Evolutionary conservation across 805 yeast genomes (phyloP), one percentile per base, ranked within the genome.

Genomic region (Yamadazyma sp.): DNA sequence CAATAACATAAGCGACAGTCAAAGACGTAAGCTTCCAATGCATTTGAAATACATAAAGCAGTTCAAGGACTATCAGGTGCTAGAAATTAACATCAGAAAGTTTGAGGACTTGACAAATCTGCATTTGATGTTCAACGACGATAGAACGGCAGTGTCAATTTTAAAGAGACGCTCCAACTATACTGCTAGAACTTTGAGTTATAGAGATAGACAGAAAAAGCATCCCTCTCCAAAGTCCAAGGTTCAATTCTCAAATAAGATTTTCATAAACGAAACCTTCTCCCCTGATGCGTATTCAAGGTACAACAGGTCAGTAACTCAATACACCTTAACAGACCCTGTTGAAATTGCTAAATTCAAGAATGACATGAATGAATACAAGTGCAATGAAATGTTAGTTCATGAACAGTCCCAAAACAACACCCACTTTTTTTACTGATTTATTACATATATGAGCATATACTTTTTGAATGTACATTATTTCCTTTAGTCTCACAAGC

Each of bases 361-460:
- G 55, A 60, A 64, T 26, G 91, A 84, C 53, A 57, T 84, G 49
- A 84, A 84, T 51, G 62, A 67, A 17, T 83, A 63, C 60, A 84
- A 84, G 54, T 70, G 75, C 44, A 64, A 62, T 38, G 82, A 77
- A 39, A 84, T 84, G 95, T 57, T 65, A 25, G 84, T 84, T 23
- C 88, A 84, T 55, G 80, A 75, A 40, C 61, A 66, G 24, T 78
- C 86, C 25, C 71, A 68, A 38, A 57, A 62, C 20, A 74, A 78
- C 54, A 84, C 91, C 6, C 91, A 84, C 51, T 80, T 74, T 55
- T 82, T 81, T 53, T 71, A 67, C 45, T 70, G 63, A 36, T 52
- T 3, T 22, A 32, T 22, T 30, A 15, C 14, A 31, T 29, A 18
- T n/a, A 39, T 26, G 24, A 22, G 25, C 24, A 30, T 30, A 17